Base-by-base conservation (phyloP, 106 monocot species). In the Ottelia alismoides region DNA sequence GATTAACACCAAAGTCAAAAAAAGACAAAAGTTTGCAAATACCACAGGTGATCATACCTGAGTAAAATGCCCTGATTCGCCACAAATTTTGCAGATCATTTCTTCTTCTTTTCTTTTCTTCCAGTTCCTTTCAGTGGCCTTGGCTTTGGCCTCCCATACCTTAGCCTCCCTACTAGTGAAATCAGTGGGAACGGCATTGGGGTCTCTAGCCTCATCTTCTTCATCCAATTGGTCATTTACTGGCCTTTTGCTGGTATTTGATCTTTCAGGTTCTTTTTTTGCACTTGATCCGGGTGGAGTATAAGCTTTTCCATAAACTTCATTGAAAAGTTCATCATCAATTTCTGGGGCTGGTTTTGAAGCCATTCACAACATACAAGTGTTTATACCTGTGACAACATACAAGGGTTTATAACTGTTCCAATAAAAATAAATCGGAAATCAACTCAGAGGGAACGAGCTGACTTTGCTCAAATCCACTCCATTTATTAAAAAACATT, bases 41-140 rank as follows among this genome's bases (percentile, higher is more conserved):
- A n/a, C n/a, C n/a, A n/a, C n/a, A n/a, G n/a, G n/a, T n/a, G n/a
- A n/a, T 43, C 16, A 52, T 79, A 98, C 96, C 96, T 98, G 96
- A 65, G 96, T 98, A 69, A 89, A 98, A 70, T 98, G 96, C 59
- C 85, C 81, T 4, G 79, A 54, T 55, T 85, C 96, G 25, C 96
- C 96, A 65, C 96, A 98, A 35, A 98, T 69, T 49, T 98, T 98
- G 71, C 96, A 98, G 10, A 89, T 98, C 89, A 98, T 85, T 63
- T 98, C 96, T 67, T 98, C 96, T 62, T 98, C 85, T 53, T 85
- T 89, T 50, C 89, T 82, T 54, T 85, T 89, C 51, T 98, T 89
- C 88, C 88, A 98, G 53, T 89, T 98, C 47, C 81, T 72, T 58
- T 98, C 96, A 30, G 72, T 90, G 47, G 98, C 98, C 70, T 90